phyloP scores from a whole-genome alignment of 2,329 filamentous ascomycete genomes.

The Fusarium circinatum region DNA sequence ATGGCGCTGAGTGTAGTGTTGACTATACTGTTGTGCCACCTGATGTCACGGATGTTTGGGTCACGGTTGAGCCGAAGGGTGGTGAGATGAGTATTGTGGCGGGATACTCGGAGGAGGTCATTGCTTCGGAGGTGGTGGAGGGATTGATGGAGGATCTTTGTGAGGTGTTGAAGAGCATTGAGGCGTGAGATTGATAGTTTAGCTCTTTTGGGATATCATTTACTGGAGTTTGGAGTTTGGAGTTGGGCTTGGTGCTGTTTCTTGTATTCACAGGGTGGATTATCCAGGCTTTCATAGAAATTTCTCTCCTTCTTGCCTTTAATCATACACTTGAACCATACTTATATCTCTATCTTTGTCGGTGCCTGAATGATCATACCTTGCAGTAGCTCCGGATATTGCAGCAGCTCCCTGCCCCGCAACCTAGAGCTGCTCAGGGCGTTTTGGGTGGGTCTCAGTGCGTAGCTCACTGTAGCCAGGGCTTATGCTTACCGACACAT shows the following conservation, averaged over 20 bases:
- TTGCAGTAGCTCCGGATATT: no score
- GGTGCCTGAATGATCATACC: neutral
- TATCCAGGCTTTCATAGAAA: neutral
- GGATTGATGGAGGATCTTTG: neutral
- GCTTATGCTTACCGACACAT: accelerated
- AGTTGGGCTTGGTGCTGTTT: neutral
- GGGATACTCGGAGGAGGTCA: neutral
- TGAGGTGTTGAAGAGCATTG: neutral
- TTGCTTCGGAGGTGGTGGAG: neutral
- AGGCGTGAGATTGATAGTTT: neutral
- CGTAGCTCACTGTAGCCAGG: neutral
- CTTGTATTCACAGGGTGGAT: neutral
- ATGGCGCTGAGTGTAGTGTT: neutral
- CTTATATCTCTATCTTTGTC: accelerated
- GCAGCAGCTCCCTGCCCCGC: accelerated
- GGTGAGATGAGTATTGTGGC: neutral
- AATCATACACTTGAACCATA: accelerated
- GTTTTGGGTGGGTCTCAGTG: accelerated
- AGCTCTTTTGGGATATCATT: neutral
- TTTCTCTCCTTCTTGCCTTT: accelerated
- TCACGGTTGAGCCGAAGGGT: neutral
- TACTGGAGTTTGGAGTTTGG: neutral
- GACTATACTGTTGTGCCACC: neutral
- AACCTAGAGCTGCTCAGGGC: accelerated
- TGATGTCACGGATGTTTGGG: neutral